Base-by-base conservation (phyloP, 129 eudicot species). In the Pulicaria dysenterica region DNA sequence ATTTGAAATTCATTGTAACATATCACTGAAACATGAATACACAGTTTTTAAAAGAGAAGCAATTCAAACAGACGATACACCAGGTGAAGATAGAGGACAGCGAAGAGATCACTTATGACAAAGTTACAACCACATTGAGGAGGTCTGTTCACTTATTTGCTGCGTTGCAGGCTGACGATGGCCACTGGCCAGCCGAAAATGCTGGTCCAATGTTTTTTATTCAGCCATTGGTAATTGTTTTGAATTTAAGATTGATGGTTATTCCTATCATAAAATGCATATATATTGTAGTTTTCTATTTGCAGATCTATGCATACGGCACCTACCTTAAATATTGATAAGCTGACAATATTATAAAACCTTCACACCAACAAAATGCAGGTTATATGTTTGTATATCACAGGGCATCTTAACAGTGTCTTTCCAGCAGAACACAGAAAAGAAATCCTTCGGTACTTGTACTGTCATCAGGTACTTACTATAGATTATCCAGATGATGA, bases 101-200 rank as follows among this genome's bases (percentile, higher is more conserved):
- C 4, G 92, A 85, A 79, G 92, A 85, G 10, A 73, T 88, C 15
- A 83, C 83, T 1, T 73, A 85, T 40, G 97, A 82, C 8, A 69
- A 76, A 46, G 90, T 72, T 40, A 81, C 85, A 2, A 7, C 80
- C 37, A 63, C 92, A 4, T 59, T 91, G 38, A 69, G 69, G 69
- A 84, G 97, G 48, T 84, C 82, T 0, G 85, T 84, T 13, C 61
- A 48, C 38, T 83, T 81, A 58, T 85, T 81, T 58, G 63, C 88
- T 6, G 90, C 95, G 45, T 64, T 91, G 69, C 95, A 91, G 68
- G 87, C 95, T 13, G 64, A 70, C 0, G 87, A 91, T 69, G 91
- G 91, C 17, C 95, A 91, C 58, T 91, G 97, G 97, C 97, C 95
- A 3, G 95, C 97, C 0, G 91, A 91, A 80, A 85, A 79, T 44